These are phyloP conservation scores for Trichoderma arundinaceum DNA, from an alignment of 2,329 filamentous ascomycete species.

Conservation along the genomic window DNA sequence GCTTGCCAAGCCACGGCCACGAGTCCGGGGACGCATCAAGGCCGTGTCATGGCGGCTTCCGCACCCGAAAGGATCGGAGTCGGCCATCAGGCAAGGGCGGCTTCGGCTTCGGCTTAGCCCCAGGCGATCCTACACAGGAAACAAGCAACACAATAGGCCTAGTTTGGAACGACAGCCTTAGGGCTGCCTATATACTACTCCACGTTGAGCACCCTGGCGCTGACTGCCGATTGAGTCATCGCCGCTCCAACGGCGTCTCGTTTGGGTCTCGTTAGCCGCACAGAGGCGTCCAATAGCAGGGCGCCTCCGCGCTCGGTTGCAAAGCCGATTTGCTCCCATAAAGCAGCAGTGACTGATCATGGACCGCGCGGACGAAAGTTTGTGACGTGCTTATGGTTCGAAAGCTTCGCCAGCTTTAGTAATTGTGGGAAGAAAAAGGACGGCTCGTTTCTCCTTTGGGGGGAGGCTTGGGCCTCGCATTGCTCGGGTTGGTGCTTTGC, in stretches of 20 bases:
- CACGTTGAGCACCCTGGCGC: no score
- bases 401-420: not conserved
- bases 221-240: not conserved
- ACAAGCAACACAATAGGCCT: no score
- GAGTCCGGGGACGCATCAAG: not conserved
- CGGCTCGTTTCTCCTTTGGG: not conserved
- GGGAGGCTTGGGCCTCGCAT: not conserved
- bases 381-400: constrained; percentile 4
- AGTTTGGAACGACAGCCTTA: no score
- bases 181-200: not conserved
- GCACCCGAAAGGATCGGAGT: constrained; percentile 2
- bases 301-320: not conserved
- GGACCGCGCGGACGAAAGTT: constrained; percentile 20
- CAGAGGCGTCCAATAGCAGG: constrained; percentile 3
- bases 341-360: not conserved
- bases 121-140: not conserved
- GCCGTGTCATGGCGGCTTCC: constrained; percentile 5
- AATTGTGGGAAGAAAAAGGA: not conserved
- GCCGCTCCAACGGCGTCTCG: not conserved
- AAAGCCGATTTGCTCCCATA: not conserved
- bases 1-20: no score
- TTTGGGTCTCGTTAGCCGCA: not conserved
- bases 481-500: not conserved
- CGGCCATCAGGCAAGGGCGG: not conserved
- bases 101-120: constrained; percentile 19